Conservation (phyloP, 1,284 basidiomycete species). For the Cryptococcus sp. region DNA sequence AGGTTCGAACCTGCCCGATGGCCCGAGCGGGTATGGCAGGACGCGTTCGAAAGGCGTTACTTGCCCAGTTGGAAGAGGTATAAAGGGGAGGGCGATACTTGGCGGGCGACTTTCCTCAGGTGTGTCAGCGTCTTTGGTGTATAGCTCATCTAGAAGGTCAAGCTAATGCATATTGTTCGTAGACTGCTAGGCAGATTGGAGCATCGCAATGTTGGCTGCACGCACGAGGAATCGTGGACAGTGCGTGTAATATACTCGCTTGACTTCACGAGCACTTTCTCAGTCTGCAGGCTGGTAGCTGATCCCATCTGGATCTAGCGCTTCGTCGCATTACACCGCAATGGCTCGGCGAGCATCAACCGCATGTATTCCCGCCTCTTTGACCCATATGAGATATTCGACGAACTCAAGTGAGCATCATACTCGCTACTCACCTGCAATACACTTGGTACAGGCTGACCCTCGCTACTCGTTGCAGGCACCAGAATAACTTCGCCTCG, state of each 20-base stretch:
- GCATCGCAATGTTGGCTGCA: constrained; percentile 43
- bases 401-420: constrained; percentile 40
- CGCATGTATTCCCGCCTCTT: constrained; percentile 48
- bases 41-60: constrained; percentile 45
- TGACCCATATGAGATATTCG: constrained; percentile 48
- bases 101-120: constrained; percentile 45
- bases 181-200: constrained; percentile 41
- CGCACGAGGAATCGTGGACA: constrained; percentile 50
- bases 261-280: too few relatives aligned
- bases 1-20: constrained; percentile 38
- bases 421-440: background rate
- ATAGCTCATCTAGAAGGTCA: background rate
- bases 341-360: constrained; percentile 46
- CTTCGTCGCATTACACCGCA: constrained; percentile 48
- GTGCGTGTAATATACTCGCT: too few relatives aligned
- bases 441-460: background rate
- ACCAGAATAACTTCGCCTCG: constrained; percentile 42
- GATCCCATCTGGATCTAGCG: constrained; percentile 24
- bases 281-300: background rate
- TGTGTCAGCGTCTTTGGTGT: constrained; percentile 11
- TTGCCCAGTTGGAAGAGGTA: constrained; percentile 46
- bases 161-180: background rate
- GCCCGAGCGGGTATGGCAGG: constrained; percentile 40
- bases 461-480: constrained; percentile 14
- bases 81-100: constrained; percentile 39